Conservation (phyloP, 345 rosid species). For the Crucihimalaya himalaica region DNA sequence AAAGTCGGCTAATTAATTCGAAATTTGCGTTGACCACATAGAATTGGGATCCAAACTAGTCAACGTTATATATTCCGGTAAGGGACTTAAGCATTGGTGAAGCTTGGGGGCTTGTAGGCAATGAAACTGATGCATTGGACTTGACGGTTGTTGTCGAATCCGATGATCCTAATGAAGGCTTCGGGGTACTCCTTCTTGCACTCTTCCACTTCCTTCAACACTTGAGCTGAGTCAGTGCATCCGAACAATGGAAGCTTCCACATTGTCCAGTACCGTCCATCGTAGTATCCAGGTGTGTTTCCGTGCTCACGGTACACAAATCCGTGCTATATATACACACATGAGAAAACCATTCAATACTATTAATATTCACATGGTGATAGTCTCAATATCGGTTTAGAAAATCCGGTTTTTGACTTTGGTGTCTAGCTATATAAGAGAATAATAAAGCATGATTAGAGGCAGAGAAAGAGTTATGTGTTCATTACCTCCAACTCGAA, state of each 20-base stretch:
- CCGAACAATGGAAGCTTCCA: slow-evolving; percentile 49
- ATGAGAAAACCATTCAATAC: background rate
- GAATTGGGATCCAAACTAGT: background rate
- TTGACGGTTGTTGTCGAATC: slow-evolving; percentile 46
- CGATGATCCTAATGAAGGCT: slow-evolving; percentile 42
- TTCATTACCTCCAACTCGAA: slow-evolving; percentile 50
- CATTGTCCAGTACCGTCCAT: slow-evolving; percentile 49
- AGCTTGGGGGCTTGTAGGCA: slow-evolving; percentile 46
- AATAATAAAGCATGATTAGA: slow-evolving; percentile 2
- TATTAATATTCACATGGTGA: background rate
- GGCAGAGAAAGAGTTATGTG: background rate
- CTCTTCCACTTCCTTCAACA: slow-evolving; percentile 44
- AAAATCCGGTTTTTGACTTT: background rate
- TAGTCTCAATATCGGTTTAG: background rate
- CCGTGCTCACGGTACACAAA: slow-evolving; percentile 47
- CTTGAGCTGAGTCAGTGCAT: slow-evolving; percentile 42
- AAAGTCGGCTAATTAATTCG: background rate
- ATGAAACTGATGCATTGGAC: slow-evolving; percentile 50
- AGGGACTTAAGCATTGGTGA: slow-evolving; percentile 35
- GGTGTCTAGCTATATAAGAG: background rate
- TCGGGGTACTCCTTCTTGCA: slow-evolving; percentile 42
- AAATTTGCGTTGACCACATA: background rate
- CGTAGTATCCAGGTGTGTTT: slow-evolving; percentile 41
- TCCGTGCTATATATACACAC: slow-evolving; percentile 37
- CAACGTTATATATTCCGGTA: background rate